Evolutionary conservation across 352 stramenopile species (phyloP), one percentile per base, ranked within the genome.

Genomic region (Globisporangium acanthophoron): DNA sequence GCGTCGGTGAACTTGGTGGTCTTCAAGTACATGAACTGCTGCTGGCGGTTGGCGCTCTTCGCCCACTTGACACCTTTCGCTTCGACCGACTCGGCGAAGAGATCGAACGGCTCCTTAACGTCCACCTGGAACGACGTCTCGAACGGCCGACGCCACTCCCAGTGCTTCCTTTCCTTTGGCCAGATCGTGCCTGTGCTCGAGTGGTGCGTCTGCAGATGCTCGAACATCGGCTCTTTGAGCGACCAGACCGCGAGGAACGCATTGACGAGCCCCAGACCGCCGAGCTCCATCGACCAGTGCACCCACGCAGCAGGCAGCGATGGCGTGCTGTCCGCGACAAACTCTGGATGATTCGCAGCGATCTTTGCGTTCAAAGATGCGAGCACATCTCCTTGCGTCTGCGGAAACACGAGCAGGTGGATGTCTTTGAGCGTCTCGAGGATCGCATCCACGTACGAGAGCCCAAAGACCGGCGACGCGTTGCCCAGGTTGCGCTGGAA

Each of bases 401-500:
- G 56, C 9, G 64, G 47, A 33, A 83, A 83, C 2, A 75, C 56
- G 3, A 68, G 59, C 3, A 12, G 27, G 52, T 83, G 74, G 48
- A 83, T 61, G 4, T 58, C 58, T 2, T 59, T 58, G 57, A 78
- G 67, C n/a, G 70, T 75, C 31, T 50, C 62, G 58, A 75, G 21
- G n/a, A 61, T 54, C 11, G 66, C 54, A 18, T 69, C 49, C 5
- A 73, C 41, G 27, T 71, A 64, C 20, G 43, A 44, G 2, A 77
- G 37, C 3, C 66, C 66, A 49, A 77, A 74, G 50, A 74, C 67
- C 18, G 66, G 50, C 33, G 66, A 70, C 15, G 62, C 66, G 33
- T 39, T 71, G 29, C 74, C 69, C 56, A 84, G 74, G 61, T 75
- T 80, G 35, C 71, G 71, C 13, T 80, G 54, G 58, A 84, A 80